phyloP scores from a whole-genome alignment of 371 early-diverging fungal genomes.

The Lichtheimia ramosa region DNA sequence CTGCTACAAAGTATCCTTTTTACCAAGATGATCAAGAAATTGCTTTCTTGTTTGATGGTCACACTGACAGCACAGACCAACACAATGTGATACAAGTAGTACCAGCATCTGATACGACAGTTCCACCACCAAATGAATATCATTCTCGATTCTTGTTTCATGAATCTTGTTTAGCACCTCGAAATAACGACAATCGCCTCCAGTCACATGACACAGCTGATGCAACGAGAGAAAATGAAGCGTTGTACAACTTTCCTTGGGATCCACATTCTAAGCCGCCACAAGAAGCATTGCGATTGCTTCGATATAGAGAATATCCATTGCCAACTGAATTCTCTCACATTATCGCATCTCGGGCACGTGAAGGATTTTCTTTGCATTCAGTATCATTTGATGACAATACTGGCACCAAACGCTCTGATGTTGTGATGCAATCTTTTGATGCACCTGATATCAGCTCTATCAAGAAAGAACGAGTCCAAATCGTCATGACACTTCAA shows the following conservation, averaged over 20 bases:
- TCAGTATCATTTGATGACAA: constrained; percentile 54
- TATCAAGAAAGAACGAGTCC: constrained; percentile 58
- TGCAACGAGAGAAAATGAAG: neutral
- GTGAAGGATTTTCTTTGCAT: constrained; percentile 85
- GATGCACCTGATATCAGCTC: constrained; percentile 24
- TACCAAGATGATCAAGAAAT: neutral
- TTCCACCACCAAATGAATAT: constrained; percentile 27
- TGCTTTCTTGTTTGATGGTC: neutral
- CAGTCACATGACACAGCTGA: constrained; percentile 12
- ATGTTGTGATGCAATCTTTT: constrained; percentile 20
- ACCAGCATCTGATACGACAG: constrained; percentile 6
- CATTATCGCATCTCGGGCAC: constrained; percentile 76
- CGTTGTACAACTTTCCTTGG: constrained; percentile 82
- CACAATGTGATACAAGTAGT: neutral
- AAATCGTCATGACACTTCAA: constrained; percentile 67
- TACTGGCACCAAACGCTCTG: constrained; percentile 17
- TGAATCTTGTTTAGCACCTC: constrained; percentile 25
- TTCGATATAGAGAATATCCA: constrained; percentile 75
- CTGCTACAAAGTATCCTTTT: neutral
- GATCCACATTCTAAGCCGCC: constrained; percentile 74
- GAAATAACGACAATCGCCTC: constrained; percentile 3
- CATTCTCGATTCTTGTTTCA: constrained; percentile 33
- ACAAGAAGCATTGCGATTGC: constrained; percentile 71
- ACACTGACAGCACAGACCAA: neutral
- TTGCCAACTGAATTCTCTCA: constrained; percentile 67